A percentile compares a stretch with the other conserved stretches of the same genome.
Conservation (phyloP, 2,329 filamentous ascomycete species). For the Penicillium sp. region DNA sequence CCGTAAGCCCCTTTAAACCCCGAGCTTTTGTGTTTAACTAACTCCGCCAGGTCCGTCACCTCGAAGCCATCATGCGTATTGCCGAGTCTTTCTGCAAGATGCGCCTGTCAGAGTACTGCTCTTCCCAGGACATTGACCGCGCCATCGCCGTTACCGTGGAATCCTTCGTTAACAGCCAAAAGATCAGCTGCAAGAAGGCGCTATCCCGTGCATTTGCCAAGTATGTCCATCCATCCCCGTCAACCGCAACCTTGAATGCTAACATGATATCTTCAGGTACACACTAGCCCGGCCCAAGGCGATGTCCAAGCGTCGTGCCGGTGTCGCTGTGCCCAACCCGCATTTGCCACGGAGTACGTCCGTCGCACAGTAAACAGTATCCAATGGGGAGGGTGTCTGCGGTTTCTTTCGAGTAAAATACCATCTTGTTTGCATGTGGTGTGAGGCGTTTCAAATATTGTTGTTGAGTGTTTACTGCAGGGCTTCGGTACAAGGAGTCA, state of each 20-base stretch:
- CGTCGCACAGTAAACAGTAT: conserved; percentile 11
- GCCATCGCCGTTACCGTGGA: conserved; percentile 96
- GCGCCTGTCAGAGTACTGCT: conserved; percentile 95
- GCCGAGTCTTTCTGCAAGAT: conserved; percentile 94
- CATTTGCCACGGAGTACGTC: conserved; percentile 22
- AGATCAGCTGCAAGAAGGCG: conserved; percentile 96
- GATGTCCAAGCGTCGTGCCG: conserved; percentile 40
- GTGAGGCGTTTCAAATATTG: conserved; percentile 1
- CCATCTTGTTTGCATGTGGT: conserved; percentile 26
- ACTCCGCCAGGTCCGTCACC: conserved; percentile 74
- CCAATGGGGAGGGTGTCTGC: conserved; percentile 1
- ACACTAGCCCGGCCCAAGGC: conserved; percentile 42
- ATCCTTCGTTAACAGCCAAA: conserved; percentile 93
- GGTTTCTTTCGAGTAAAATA: conserved; percentile 22
- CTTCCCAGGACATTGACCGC: conserved; percentile 85
- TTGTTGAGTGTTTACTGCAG: background rate
- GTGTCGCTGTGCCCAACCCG: conserved; percentile 35
- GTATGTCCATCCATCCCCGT: conserved; percentile 58
- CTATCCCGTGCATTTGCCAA: conserved; percentile 93
- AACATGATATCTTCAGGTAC: conserved; percentile 29
- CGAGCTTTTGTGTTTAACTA: background rate
- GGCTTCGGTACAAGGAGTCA: background rate
- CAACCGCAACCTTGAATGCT: background rate
- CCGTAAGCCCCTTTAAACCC: conserved; percentile 61
- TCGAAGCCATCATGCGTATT: conserved; percentile 97